Base-by-base conservation (phyloP, 805 yeast species). In the Torulaspora delbrueckii region DNA sequence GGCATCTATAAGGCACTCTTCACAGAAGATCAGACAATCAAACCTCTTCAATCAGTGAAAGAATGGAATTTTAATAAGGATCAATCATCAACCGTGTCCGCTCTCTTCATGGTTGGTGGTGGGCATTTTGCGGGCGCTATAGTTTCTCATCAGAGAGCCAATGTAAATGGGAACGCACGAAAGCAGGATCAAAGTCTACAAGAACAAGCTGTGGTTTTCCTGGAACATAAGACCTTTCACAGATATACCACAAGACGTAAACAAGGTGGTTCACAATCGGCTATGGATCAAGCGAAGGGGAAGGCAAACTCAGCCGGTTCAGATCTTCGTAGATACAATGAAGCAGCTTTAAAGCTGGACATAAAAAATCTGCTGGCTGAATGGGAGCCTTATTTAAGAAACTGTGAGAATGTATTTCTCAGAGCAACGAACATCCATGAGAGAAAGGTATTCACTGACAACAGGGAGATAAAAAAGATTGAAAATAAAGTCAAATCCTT, bases 71-170 rank as follows among this genome's bases (percentile, higher is more conserved):
- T 30, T 10, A 38, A 46, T 8, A 51, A 45, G 51, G 63, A 54
- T 31, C 49, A 53, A 10, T 43, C 57, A 1, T 37, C 43, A 0
- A 67, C 69, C 3, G 73, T 74, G 37, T 86, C 96, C 4, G 95
- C 95, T 0, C 65, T 93, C 9, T 77, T 93, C 54, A 87, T 93
- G 96, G 78, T 93, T 43, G 97, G 97, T 12, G 97, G 98, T 36
- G 99, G 99, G 34, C 97, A 93, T 68, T 93, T 93, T 71, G 96
- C 98, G 0, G 99, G 93, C 14, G 96, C 96, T 0, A 84, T 93
- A 35, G 74, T 93, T 7, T 79, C 88, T 1, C 97, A 90, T 58
- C 72, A 72, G 40, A 82, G 78, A 19, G 69, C 71, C 41, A 71
- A 70, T 32, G 73, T 76, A 1, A 76, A 75, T 52, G 87, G 88